A percentile compares a stretch with the other conserved stretches of the same genome.
phyloP scores from a whole-genome alignment of 1,284 basidiomycete genomes.

The Malassezia nana region DNA sequence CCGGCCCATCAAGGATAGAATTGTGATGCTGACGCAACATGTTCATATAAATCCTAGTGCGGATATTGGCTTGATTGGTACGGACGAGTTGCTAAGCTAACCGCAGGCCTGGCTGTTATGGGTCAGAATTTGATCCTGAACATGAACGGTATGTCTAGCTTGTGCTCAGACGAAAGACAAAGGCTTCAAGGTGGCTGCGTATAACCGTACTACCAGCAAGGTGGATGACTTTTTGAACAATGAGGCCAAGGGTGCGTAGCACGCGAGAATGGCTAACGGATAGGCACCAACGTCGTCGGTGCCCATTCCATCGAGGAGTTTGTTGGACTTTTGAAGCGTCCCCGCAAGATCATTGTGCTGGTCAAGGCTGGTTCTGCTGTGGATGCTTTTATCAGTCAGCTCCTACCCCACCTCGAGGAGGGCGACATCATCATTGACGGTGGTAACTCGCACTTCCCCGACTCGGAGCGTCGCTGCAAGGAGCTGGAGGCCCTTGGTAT shows the following conservation, averaged over 20 bases:
- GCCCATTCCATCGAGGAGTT: constrained; percentile 88
- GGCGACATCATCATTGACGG: constrained; percentile 96
- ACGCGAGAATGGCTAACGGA: constrained; percentile 6
- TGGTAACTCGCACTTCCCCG: constrained; percentile 98
- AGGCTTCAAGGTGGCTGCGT: constrained; percentile 91
- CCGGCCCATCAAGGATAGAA: neutral
- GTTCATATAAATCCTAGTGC: constrained; percentile 21
- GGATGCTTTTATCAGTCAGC: constrained; percentile 56
- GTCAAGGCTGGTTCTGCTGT: constrained; percentile 63
- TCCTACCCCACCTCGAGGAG: constrained; percentile 56
- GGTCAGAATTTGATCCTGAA: constrained; percentile 48
- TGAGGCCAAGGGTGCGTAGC: constrained; percentile 79
- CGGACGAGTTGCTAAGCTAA: neutral
- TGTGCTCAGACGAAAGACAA: constrained; percentile 58
- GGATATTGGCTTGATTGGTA: constrained; percentile 47
- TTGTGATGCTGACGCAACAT: constrained; percentile 6
- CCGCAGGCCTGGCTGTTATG: constrained; percentile 42
- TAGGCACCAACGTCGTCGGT: constrained; percentile 82
- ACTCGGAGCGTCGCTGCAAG: constrained; percentile 85
- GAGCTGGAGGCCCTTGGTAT: constrained; percentile 89
- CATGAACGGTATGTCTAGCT: constrained; percentile 42
- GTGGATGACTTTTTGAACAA: constrained; percentile 90
- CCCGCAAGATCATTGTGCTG: constrained; percentile 78
- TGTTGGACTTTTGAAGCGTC: constrained; percentile 55
- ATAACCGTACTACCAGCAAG: constrained; percentile 93